Evolutionary conservation across 495 filamentous ascomycete species (phyloP), one percentile per base, ranked within the genome.

Genomic region (Massariosphaeria phaeospora): DNA sequence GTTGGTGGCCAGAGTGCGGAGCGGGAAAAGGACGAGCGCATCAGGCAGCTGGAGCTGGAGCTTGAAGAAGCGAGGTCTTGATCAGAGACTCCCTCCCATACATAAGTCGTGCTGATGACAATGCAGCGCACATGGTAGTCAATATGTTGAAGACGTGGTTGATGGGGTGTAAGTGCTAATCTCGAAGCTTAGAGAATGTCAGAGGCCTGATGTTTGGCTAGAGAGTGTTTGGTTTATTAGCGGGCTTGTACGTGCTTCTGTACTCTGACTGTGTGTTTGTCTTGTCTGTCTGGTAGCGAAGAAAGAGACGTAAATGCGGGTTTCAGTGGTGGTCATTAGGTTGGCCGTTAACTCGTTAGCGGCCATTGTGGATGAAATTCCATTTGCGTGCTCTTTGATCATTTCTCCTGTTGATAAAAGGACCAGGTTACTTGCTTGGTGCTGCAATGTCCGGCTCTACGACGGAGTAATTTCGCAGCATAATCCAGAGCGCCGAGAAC

Each of bases 11-110:
- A 77, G 58, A 76, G 81, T 39, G 43, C 18, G 8, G 55, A 59
- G 6, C 34, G 61, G 18, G 52, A 73, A 61, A 83, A 85, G 73
- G 83, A 78, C 66, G 83, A 86, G 68, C 72, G 81, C 39, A 86
- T 87, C 58, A 70, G 83, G 54, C 79, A 85, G 67, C 62, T 87
- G 55, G 84, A 87, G 66, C 68, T 85, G 43, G 83, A 86, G 66
- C 64, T 87, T 42, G 84, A 87, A 64, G 78, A 72, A 57, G 69
- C 70, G 12, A 72, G 71, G 57, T 63, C 61, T 55, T 63, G 29
- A 56, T 7, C 29, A 24, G 11, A 11, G 8, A 3, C 7, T 33
- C 29, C 11, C 26, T 6, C 21, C 24, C 12, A 15, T 29, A 4
- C n/a, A 8, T 3, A 18, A 39, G 33, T 18, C 29, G 4, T 36